Evolutionary conservation across 345 rosid species (phyloP).

Genomic region (Zanthoxylum bungeanum): DNA sequence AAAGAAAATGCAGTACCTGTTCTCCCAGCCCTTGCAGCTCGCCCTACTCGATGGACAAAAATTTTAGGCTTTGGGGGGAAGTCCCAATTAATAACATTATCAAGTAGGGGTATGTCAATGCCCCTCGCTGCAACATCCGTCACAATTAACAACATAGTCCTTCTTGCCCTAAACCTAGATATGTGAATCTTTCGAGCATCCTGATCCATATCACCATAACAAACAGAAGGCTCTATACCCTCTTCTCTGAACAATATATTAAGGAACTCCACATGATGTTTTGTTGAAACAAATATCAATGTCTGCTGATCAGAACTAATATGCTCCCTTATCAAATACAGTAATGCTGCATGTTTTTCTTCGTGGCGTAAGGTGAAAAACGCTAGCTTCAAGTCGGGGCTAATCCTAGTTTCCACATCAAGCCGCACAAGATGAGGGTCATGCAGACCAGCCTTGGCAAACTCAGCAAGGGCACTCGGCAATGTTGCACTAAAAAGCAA

Average conservation of each 20-base stretch:
- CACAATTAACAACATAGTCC: slow-evolving; percentile 84
- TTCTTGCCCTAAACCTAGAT: slow-evolving; percentile 82
- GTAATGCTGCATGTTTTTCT: slow-evolving; percentile 81
- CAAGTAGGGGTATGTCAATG: slow-evolving; percentile 93
- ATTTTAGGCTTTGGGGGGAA: slow-evolving; percentile 93
- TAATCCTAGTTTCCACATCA: slow-evolving; percentile 89
- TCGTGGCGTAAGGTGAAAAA: slow-evolving; percentile 84
- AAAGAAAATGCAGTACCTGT: slow-evolving; percentile 90
- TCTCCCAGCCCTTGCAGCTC: slow-evolving; percentile 96
- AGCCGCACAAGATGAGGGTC: slow-evolving; percentile 94
- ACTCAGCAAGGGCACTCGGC: slow-evolving; percentile 97
- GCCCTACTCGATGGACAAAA: slow-evolving; percentile 93
- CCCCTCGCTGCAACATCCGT: slow-evolving; percentile 99
- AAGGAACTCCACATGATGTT: slow-evolving; percentile 95
- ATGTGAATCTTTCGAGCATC: slow-evolving; percentile 93
- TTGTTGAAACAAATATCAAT: slow-evolving; percentile 88
- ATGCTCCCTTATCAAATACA: slow-evolving; percentile 81
- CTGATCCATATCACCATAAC: slow-evolving; percentile 98
- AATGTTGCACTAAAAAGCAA: slow-evolving; percentile 94
- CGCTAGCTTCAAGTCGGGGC: slow-evolving; percentile 69
- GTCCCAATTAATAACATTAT: slow-evolving; percentile 97
- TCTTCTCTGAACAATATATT: slow-evolving; percentile 73
- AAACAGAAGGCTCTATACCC: slow-evolving; percentile 81
- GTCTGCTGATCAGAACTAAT: slow-evolving; percentile 76
- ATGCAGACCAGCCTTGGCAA: slow-evolving; percentile 87